A percentile compares a stretch with the other conserved stretches of the same genome.
Evolutionary conservation across 192 early-diverging fungal genomes (phyloP).

Genomic region (Phycomyces nitens): DNA sequence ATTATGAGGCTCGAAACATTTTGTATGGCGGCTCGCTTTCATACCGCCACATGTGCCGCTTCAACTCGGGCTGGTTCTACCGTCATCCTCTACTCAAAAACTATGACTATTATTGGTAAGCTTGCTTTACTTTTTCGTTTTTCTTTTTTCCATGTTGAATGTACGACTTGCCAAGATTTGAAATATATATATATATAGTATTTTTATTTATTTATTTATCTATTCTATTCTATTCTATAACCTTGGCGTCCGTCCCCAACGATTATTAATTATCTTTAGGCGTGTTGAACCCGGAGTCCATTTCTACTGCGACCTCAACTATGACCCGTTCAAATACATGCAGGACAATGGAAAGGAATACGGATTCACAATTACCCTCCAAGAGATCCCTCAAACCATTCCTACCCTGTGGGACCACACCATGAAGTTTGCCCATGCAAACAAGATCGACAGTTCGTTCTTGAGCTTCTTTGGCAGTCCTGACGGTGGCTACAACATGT

Average conservation of each 20-base stretch:
- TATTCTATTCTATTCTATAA: too few relatives aligned
- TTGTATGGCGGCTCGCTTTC: constrained; percentile 71
- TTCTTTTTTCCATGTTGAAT: constrained; percentile 56
- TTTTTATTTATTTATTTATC: constrained; percentile 14
- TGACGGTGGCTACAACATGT: constrained; percentile 52
- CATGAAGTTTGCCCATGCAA: constrained; percentile 26
- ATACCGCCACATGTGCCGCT: constrained; percentile 89
- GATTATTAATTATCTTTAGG: constrained; percentile 33
- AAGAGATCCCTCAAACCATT: constrained; percentile 50
- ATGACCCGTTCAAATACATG: constrained; percentile 65
- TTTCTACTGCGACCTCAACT: constrained; percentile 55
- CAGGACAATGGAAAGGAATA: constrained; percentile 51
- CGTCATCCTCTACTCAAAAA: constrained; percentile 46
- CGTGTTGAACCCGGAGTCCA: constrained; percentile 59
- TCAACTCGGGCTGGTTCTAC: constrained; percentile 56
- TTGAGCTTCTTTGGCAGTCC: constrained; percentile 28
- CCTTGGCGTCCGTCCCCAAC: background rate
- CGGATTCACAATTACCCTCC: constrained; percentile 52
- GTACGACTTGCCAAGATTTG: too few relatives aligned
- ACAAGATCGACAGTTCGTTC: constrained; percentile 29
- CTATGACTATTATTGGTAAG: constrained; percentile 80
- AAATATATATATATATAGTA: too few relatives aligned
- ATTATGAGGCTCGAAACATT: constrained; percentile 55
- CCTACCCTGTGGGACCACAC: constrained; percentile 52
- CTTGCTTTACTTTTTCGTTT: background rate